Conservation (phyloP, 768 basidiomycete genomes). For the Termitomyces sp. region DNA sequence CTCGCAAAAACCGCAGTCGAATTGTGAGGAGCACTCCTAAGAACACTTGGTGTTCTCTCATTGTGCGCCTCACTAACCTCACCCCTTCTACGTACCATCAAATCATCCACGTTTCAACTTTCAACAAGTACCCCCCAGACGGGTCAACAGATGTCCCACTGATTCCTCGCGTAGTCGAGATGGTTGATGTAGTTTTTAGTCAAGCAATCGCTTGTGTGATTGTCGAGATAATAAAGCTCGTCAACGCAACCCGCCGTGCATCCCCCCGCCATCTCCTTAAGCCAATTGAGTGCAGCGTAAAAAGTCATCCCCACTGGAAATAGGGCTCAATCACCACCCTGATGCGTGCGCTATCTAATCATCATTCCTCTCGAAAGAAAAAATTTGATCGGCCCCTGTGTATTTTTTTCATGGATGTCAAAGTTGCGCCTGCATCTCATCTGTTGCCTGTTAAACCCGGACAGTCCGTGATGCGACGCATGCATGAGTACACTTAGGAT, state of each 20-base stretch:
- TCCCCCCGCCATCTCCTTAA: background rate
- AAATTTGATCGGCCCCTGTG: background rate
- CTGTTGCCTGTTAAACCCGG: background rate
- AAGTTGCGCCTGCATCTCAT: background rate
- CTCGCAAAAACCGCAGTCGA: background rate
- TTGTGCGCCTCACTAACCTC: background rate
- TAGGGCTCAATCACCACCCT: no score
- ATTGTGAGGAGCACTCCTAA: no score
- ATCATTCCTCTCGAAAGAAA: background rate
- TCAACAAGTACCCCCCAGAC: background rate
- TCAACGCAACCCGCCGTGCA: background rate
- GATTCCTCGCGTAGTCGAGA: background rate
- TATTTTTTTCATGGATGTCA: background rate
- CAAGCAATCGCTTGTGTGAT: background rate
- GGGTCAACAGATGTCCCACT: background rate
- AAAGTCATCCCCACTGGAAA: background rate
- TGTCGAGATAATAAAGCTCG: background rate
- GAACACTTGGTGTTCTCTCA: no score
- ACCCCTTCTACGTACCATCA: no score
- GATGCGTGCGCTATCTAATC: background rate
- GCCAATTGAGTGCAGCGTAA: background rate
- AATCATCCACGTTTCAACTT: background rate
- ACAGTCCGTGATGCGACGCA: background rate
- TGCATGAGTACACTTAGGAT: background rate
- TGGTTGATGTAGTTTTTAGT: background rate